These are phyloP conservation scores for Clonostachys rosea DNA, from an alignment of 2,329 filamentous ascomycete species.

Conservation along the genomic window DNA sequence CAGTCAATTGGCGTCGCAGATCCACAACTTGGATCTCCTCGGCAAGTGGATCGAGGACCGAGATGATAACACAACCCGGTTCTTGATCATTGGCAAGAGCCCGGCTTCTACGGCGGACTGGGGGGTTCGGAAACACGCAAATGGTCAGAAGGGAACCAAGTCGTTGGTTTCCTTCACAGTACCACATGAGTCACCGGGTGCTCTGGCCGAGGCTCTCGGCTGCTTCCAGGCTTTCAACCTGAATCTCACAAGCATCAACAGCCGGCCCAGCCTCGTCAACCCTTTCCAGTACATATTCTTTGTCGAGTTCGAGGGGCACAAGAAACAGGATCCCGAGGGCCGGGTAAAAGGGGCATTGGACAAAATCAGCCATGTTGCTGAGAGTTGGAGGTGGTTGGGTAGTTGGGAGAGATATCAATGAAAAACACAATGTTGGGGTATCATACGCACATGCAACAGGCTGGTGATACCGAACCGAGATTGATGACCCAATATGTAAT, in stretches of 20 bases:
- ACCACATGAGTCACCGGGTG: constrained; percentile 71
- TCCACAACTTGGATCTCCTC: constrained; percentile 66
- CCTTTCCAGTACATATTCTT: constrained; percentile 95
- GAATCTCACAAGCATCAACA: constrained; percentile 89
- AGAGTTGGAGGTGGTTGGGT: constrained; percentile 63
- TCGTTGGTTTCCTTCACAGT: constrained; percentile 81
- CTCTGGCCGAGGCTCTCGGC: constrained; percentile 73
- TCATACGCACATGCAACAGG: background rate
- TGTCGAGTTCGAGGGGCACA: constrained; percentile 75
- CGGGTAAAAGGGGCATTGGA: constrained; percentile 57
- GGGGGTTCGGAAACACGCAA: background rate
- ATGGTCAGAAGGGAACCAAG: constrained; percentile 41
- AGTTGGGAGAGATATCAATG: constrained; percentile 49
- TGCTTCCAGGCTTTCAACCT: constrained; percentile 71
- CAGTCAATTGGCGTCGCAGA: constrained; percentile 65
- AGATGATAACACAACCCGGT: constrained; percentile 73
- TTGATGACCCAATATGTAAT: no score
- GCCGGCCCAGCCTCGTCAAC: constrained; percentile 67
- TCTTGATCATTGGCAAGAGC: constrained; percentile 58
- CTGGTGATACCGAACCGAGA: background rate
- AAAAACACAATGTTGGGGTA: constrained; percentile 4
- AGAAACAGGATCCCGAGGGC: constrained; percentile 41
- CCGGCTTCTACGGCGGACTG: constrained; percentile 5
- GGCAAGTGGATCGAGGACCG: constrained; percentile 68
- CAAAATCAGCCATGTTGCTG: constrained; percentile 52